These are phyloP conservation scores for Phialophora verrucosa DNA, from an alignment of 2,329 filamentous ascomycete genomes.

Conservation along the genomic window DNA sequence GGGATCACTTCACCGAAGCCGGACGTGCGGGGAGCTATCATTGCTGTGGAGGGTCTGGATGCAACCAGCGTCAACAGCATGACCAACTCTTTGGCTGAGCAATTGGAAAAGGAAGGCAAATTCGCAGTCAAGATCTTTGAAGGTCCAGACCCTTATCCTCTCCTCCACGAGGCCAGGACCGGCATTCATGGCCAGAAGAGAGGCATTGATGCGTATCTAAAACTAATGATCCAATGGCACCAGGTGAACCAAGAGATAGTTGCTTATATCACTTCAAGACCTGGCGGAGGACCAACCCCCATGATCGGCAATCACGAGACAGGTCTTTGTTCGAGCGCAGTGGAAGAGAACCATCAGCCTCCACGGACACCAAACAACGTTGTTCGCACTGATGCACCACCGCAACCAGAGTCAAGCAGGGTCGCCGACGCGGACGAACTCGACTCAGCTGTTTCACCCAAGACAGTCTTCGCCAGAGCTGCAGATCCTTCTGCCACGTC, in stretches of 20 bases:
- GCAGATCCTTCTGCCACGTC: slow-evolving; percentile 26
- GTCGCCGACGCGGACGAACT: not conserved
- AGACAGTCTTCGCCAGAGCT: slow-evolving; percentile 28
- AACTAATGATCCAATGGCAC: slow-evolving; percentile 75
- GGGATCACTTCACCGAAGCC: slow-evolving; percentile 43
- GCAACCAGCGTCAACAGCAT: slow-evolving; percentile 68
- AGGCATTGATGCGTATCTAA: slow-evolving; percentile 63
- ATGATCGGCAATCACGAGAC: slow-evolving; percentile 10
- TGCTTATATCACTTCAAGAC: slow-evolving; percentile 56
- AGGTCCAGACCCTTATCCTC: slow-evolving; percentile 47
- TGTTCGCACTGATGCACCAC: not conserved
- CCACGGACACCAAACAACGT: not conserved
- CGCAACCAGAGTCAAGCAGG: not conserved
- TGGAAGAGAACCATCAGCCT: slow-evolving; percentile 2
- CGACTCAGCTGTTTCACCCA: slow-evolving; percentile 33
- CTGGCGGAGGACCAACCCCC: slow-evolving; percentile 13
- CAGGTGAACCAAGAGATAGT: slow-evolving; percentile 73
- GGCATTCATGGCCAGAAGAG: slow-evolving; percentile 34
- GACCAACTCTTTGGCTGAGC: slow-evolving; percentile 65
- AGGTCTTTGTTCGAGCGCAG: slow-evolving; percentile 3
- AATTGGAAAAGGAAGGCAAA: slow-evolving; percentile 59
- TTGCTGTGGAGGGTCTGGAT: slow-evolving; percentile 80
- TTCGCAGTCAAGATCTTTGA: slow-evolving; percentile 58
- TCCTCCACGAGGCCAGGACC: slow-evolving; percentile 17
- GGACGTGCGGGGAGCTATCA: slow-evolving; percentile 73